These are phyloP conservation scores for Verticillium tricorpus DNA, from an alignment of 2,329 filamentous ascomycete genomes.

Conservation along the genomic window DNA sequence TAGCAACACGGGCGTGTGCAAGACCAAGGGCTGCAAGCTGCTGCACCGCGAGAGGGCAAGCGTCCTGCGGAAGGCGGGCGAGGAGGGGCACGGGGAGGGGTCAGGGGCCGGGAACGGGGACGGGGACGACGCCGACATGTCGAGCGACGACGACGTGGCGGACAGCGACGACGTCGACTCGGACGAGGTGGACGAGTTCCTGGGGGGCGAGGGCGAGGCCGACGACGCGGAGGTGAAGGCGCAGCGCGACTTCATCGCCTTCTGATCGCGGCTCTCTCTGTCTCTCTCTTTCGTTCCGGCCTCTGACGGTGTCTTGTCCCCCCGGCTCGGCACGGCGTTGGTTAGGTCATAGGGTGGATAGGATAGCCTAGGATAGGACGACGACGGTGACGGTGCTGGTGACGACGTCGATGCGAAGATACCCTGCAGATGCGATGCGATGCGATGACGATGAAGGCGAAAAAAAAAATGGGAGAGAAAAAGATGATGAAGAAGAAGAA, in stretches of 20 bases:
- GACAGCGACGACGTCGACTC: constrained; percentile 78
- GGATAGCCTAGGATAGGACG: not conserved
- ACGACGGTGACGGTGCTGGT: not conserved
- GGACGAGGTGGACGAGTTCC: constrained; percentile 65
- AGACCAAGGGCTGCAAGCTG: constrained; percentile 74
- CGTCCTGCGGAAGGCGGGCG: constrained; percentile 56
- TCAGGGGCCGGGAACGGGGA: constrained; percentile 30
- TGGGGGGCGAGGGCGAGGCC: constrained; percentile 45
- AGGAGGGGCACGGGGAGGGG: constrained; percentile 37
- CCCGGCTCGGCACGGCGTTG: not conserved
- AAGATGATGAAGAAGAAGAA: no score
- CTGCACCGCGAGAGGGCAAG: constrained; percentile 86
- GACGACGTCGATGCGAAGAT: not conserved
- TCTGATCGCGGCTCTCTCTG: constrained; percentile 19
- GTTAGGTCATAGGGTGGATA: not conserved
- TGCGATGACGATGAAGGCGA: constrained; percentile 4
- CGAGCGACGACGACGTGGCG: constrained; percentile 70
- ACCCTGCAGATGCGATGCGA: not conserved
- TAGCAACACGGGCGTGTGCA: constrained; percentile 84
- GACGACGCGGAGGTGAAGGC: constrained; percentile 52
- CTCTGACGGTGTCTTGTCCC: not conserved
- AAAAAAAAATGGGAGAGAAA: not conserved
- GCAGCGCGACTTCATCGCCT: constrained; percentile 54
- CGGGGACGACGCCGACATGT: constrained; percentile 59
- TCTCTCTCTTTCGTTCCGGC: not conserved